Evolutionary conservation across 2,329 filamentous ascomycete species (phyloP).

Genomic region (Aspergillus persii): DNA sequence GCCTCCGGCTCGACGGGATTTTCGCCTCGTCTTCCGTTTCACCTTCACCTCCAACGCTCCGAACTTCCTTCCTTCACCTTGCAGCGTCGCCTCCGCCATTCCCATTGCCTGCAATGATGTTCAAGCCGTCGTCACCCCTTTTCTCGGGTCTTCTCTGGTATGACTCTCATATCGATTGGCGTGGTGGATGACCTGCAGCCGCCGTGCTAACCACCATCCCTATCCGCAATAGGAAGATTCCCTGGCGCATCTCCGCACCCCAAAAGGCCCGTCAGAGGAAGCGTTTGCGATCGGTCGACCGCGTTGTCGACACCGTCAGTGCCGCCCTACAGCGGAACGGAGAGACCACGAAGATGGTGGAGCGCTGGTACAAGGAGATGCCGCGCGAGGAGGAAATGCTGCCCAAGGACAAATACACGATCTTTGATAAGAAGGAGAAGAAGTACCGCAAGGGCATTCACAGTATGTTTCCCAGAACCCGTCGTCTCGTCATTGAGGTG

Average conservation of each 20-base stretch:
- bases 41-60: neutral
- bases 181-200: neutral
- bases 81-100: slow-evolving; percentile 8
- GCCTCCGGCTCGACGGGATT: slow-evolving; percentile 18
- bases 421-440: slow-evolving; percentile 96
- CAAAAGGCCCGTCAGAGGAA: slow-evolving; percentile 86
- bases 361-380: slow-evolving; percentile 95
- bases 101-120: slow-evolving; percentile 58
- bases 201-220: slow-evolving; percentile 18
- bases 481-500: neutral
- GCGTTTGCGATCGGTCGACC: slow-evolving; percentile 80
- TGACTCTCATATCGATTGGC: slow-evolving; percentile 12
- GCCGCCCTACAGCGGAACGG: slow-evolving; percentile 70
- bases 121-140: slow-evolving; percentile 74
- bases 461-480: slow-evolving; percentile 55
- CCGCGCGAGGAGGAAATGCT: slow-evolving; percentile 94
- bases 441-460: slow-evolving; percentile 95
- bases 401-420: slow-evolving; percentile 93
- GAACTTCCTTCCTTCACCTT: slow-evolving; percentile 16
- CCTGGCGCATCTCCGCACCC: slow-evolving; percentile 88
- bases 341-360: slow-evolving; percentile 70
- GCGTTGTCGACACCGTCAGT: slow-evolving; percentile 79
- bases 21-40: slow-evolving; percentile 7
- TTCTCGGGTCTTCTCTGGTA: slow-evolving; percentile 82
- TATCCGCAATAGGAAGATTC: slow-evolving; percentile 71